phyloP scores from a whole-genome alignment of 768 basidiomycete genomes.

The Mycena latifolia region DNA sequence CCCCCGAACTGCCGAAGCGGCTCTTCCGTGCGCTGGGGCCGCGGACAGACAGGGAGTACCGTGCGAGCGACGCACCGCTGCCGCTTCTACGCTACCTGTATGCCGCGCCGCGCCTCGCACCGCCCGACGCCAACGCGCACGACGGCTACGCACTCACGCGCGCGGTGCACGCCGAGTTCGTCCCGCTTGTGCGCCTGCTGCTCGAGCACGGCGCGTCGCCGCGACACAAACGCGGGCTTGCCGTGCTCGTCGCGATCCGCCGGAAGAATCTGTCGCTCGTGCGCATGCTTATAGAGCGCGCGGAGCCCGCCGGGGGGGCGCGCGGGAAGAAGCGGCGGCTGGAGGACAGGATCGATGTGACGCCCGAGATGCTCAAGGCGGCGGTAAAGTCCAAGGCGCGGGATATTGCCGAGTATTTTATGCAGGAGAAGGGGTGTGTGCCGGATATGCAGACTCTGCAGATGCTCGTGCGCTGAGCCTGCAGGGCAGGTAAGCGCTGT shows the following conservation, averaged over 20 bases:
- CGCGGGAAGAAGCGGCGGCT: conserved; percentile 65
- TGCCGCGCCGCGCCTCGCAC: conserved; percentile 49
- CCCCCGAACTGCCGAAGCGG: conserved; percentile 71
- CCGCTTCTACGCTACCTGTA: conserved; percentile 75
- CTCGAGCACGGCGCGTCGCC: conserved; percentile 83
- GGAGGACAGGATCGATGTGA: conserved; percentile 69
- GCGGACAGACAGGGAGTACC: conserved; percentile 52
- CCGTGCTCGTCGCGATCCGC: conserved; percentile 82
- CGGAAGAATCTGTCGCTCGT: conserved; percentile 77
- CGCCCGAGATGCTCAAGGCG: conserved; percentile 68
- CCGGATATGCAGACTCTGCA: conserved; percentile 79
- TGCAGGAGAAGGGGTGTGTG: conserved; percentile 75
- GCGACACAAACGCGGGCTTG: conserved; percentile 65
- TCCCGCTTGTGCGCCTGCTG: conserved; percentile 77
- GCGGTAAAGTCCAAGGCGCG: conserved; percentile 76
- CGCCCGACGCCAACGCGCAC: conserved; percentile 72
- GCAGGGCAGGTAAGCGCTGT: neutral
- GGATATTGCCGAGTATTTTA: conserved; percentile 80
- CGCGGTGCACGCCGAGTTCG: conserved; percentile 76
- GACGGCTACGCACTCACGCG: conserved; percentile 86
- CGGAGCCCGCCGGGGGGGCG: conserved; percentile 41
- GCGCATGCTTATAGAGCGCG: conserved; percentile 80
- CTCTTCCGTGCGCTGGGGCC: conserved; percentile 70
- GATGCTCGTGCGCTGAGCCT: conserved; percentile 45
- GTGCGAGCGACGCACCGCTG: conserved; percentile 65